phyloP scores from a whole-genome alignment of 2,329 filamentous ascomycete genomes.

The Colletotrichum orbiculare region DNA sequence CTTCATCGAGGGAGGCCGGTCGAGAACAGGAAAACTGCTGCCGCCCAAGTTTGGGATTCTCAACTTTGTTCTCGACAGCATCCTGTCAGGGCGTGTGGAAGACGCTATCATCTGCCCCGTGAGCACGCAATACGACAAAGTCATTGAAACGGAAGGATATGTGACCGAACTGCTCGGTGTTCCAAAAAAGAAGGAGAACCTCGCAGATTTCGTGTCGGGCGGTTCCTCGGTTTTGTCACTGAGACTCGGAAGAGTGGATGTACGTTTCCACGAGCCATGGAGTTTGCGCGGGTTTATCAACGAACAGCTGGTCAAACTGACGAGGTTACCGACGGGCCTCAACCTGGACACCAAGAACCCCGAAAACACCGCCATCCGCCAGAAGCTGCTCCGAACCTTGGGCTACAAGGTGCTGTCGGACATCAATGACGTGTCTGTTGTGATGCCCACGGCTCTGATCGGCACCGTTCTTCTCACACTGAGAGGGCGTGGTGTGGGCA shows the following conservation, averaged over 20 bases:
- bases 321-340: slow-evolving; percentile 59
- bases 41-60: slow-evolving; percentile 96
- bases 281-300: slow-evolving; percentile 85
- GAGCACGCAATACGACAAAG: slow-evolving; percentile 98
- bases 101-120: slow-evolving; percentile 96
- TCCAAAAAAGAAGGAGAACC: slow-evolving; percentile 94
- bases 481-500: slow-evolving; percentile 90
- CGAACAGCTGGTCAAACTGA: slow-evolving; percentile 74
- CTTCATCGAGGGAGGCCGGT: slow-evolving; percentile 95
- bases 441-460: slow-evolving; percentile 97
- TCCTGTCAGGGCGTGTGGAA: slow-evolving; percentile 86
- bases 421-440: slow-evolving; percentile 95
- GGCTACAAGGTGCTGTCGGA: slow-evolving; percentile 93
- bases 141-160: slow-evolving; percentile 97
- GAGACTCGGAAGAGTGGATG: slow-evolving; percentile 90
- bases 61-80: slow-evolving; percentile 88
- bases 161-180: slow-evolving; percentile 93
- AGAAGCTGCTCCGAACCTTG: slow-evolving; percentile 83
- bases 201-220: slow-evolving; percentile 87
- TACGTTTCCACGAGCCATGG: slow-evolving; percentile 97
- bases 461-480: slow-evolving; percentile 93
- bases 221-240: slow-evolving; percentile 88
- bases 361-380: slow-evolving; percentile 65
- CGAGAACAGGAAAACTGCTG: slow-evolving; percentile 91
- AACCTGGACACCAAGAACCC: slow-evolving; percentile 59